These are phyloP conservation scores for Hypoxylon rubiginosum DNA, from an alignment of 2,329 filamentous ascomycete species.

Conservation along the genomic window DNA sequence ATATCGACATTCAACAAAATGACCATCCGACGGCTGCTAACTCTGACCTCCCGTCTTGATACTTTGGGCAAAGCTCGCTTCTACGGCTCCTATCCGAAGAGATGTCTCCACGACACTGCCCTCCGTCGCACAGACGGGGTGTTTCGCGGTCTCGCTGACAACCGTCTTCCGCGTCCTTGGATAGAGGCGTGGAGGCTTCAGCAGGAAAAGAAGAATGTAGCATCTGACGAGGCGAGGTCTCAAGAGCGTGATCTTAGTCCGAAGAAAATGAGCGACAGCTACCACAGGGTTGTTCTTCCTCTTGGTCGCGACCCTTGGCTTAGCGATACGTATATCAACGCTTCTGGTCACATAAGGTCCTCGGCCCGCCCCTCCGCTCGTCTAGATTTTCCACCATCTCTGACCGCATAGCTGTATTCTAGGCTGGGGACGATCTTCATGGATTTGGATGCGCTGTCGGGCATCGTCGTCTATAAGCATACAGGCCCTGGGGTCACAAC, in stretches of 20 bases:
- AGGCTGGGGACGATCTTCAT: constrained; percentile 81
- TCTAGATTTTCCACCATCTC: neutral
- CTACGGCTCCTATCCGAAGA: constrained; percentile 3
- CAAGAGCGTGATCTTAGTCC: constrained; percentile 70
- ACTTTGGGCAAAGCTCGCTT: neutral
- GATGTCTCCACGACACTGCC: constrained; percentile 46
- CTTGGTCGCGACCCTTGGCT: constrained; percentile 82
- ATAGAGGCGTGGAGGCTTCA: constrained; percentile 74
- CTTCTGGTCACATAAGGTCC: constrained; percentile 78
- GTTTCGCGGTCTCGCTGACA: constrained; percentile 55
- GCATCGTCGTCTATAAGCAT: constrained; percentile 80
- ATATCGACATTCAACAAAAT: constrained; percentile 9
- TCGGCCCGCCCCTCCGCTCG: constrained; percentile 42
- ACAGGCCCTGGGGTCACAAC: constrained; percentile 67
- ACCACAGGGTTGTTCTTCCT: constrained; percentile 76
- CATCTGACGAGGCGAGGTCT: constrained; percentile 42
- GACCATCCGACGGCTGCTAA: constrained; percentile 35
- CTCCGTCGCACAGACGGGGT: constrained; percentile 54
- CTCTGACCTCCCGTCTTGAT: constrained; percentile 21
- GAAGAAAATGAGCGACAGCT: constrained; percentile 79
- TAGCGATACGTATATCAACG: constrained; percentile 82
- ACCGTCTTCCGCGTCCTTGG: constrained; percentile 68
- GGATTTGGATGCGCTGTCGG: constrained; percentile 83
- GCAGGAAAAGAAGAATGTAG: constrained; percentile 56
- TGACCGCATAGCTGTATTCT: constrained; percentile 18